Evolutionary conservation across 2,329 filamentous ascomycete species (phyloP), one percentile per base, ranked within the genome.

Genomic region (Ophiostoma sp.): DNA sequence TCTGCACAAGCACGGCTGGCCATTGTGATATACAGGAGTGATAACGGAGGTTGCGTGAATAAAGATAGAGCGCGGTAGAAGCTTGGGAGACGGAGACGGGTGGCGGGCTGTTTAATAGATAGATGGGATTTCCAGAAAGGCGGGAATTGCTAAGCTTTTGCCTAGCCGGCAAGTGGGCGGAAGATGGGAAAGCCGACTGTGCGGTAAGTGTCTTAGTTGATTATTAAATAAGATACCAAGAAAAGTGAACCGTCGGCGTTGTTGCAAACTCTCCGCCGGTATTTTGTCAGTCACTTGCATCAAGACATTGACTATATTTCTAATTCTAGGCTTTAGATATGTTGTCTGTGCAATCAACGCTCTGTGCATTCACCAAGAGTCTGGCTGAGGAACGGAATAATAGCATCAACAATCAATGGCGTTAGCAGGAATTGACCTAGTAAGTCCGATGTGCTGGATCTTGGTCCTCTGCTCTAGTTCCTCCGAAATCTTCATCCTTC

Each of bases 1-100:
- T 74, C 66, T 41, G 72, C 72, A 66, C 77, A 79, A 4, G 76
- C 76, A 36, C 73, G 64, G 68, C 71, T 73, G 11, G 73, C 69
- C 73, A 74, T 74, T 65, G 58, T 64, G 41, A 5, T 1, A 4
- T 41, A 27, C 27, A 27, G 27, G 27, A 27, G 27, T 27, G 27
- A 27, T 27, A 2, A 27, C 27, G 2, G 27, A 27, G 27, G 27
- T 41, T 49, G 12, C n/a, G 41, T 9, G 36, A n/a, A 47, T 63
- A 42, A 38, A 63, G 7, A 8, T 7, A 11, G 14, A 38, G 18
- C 9, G 40, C 18, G 6, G 58, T n/a, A 14, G 40, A 45, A 6
- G 27, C 27, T 27, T 55, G 49, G n/a, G 7, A 41, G 9, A 42
- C 11, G 18, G 6, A 42, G 38, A 40, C 36, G 12, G 45, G 14